Percentiles rank a stretch among this genome's conserved stretches.
Evolutionary conservation across 1,139 yeast species (phyloP).

Genomic region (Debaryomyces robertsiae): DNA sequence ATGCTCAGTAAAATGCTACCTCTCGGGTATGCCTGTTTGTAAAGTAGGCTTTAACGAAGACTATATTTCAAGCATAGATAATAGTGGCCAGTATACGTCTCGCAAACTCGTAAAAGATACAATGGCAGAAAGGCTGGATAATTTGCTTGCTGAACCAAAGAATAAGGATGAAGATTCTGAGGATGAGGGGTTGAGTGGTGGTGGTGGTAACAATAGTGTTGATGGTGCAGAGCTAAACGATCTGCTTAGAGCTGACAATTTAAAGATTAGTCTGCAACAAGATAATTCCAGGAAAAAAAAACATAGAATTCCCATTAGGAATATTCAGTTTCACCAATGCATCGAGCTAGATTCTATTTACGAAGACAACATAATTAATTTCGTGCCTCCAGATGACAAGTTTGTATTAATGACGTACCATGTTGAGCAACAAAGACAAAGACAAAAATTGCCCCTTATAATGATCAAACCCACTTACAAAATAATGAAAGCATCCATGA

Average conservation of each 20-base stretch:
- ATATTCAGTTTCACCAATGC: slow-evolving; percentile 51
- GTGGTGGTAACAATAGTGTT: neutral
- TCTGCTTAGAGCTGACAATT: slow-evolving; percentile 16
- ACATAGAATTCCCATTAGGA: slow-evolving; percentile 37
- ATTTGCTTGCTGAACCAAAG: slow-evolving; percentile 5
- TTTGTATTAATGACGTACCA: slow-evolving; percentile 43
- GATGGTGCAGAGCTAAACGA: slow-evolving; percentile 17
- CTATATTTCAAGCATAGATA: slow-evolving; percentile 32
- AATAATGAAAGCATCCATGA: slow-evolving; percentile 23
- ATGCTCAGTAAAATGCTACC: slow-evolving; percentile 42
- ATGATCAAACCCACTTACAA: slow-evolving; percentile 41
- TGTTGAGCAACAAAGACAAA: slow-evolving; percentile 43
- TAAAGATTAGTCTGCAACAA: slow-evolving; percentile 8
- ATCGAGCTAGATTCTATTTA: slow-evolving; percentile 43
- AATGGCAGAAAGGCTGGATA: slow-evolving; percentile 1
- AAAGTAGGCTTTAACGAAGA: slow-evolving; percentile 46
- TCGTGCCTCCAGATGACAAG: slow-evolving; percentile 51
- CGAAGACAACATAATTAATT: slow-evolving; percentile 40
- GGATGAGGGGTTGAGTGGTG: slow-evolving; percentile 11
- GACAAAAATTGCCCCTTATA: slow-evolving; percentile 38
- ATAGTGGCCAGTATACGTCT: slow-evolving; percentile 17
- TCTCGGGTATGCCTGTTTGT: slow-evolving; percentile 52
- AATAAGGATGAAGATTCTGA: slow-evolving; percentile 15
- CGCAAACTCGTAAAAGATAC: slow-evolving; percentile 8
- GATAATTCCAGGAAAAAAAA: slow-evolving; percentile 8